These are phyloP conservation scores for Talaromyces thailandensis DNA, from an alignment of 495 filamentous ascomycete genomes.

Conservation along the genomic window DNA sequence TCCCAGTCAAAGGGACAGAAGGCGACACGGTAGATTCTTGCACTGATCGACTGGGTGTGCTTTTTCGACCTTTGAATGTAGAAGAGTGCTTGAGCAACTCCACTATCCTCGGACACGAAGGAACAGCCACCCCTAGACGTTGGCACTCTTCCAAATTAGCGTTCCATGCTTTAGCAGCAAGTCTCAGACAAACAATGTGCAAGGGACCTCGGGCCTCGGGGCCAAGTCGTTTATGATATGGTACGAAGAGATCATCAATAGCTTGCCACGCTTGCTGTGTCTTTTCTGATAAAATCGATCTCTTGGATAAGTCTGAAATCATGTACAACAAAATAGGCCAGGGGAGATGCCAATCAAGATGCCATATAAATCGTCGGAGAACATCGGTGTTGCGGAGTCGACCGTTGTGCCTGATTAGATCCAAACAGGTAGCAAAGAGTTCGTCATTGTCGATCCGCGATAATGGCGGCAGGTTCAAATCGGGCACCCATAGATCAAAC, in stretches of 20 bases:
- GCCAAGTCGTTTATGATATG: background rate
- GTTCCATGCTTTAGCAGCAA: constrained; percentile 1
- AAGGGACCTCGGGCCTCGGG: constrained; percentile 1
- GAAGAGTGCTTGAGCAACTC: background rate
- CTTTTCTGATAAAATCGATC: background rate
- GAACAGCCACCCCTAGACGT: background rate
- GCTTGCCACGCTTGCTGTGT: background rate
- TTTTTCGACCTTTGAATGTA: background rate
- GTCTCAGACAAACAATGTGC: background rate
- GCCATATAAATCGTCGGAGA: background rate
- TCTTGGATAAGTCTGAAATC: background rate
- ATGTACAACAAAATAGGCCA: background rate
- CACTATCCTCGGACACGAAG: background rate
- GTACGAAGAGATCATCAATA: background rate
- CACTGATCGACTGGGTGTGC: background rate
- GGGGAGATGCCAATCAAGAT: constrained; percentile 2
- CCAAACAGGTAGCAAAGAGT: background rate
- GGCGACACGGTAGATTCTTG: background rate
- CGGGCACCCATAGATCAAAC: background rate
- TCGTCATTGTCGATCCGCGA: background rate
- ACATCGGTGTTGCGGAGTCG: background rate
- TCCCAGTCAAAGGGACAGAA: background rate
- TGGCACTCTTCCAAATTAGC: background rate
- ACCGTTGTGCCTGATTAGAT: background rate
- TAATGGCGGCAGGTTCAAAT: background rate